phyloP scores from a whole-genome alignment of 352 stramenopile species.

The Pilasporangium apinafurcum region DNA sequence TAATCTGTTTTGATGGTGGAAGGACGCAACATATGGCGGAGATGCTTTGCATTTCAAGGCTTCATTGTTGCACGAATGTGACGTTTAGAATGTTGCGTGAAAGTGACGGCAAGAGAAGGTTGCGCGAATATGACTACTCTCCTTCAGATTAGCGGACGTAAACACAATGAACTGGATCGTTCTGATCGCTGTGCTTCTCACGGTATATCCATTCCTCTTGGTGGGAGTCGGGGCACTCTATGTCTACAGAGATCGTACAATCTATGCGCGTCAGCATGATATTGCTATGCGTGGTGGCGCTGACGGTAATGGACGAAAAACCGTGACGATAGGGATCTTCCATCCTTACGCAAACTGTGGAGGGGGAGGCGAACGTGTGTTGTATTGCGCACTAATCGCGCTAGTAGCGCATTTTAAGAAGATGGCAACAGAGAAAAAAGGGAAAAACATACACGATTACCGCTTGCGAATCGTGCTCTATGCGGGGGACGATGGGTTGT shows the following conservation, averaged over 20 bases:
- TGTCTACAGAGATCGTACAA: slow-evolving; percentile 28
- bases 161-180: slow-evolving; percentile 14
- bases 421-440: slow-evolving; percentile 1
- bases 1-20: too few relatives aligned
- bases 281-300: slow-evolving; percentile 9
- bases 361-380: slow-evolving; percentile 96
- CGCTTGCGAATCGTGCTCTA: slow-evolving; percentile 54
- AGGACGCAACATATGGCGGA: too few relatives aligned
- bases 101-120: slow-evolving; percentile 1
- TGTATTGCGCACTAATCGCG: slow-evolving; percentile 94
- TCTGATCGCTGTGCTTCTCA: slow-evolving; percentile 2
- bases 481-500: slow-evolving; percentile 70
- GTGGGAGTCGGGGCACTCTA: slow-evolving; percentile 13
- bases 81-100: slow-evolving; percentile 3
- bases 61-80: too few relatives aligned
- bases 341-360: slow-evolving; percentile 94
- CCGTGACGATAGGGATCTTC: slow-evolving; percentile 86
- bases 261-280: slow-evolving; percentile 26
- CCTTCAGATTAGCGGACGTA: too few relatives aligned
- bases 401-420: slow-evolving; percentile 52
- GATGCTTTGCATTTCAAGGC: too few relatives aligned
- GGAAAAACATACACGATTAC: background rate
- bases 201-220: slow-evolving; percentile 20
- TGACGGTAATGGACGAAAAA: slow-evolving; percentile 4
- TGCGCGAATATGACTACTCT: slow-evolving; percentile 3